Evolutionary conservation across 768 basidiomycete genomes (phyloP), one percentile per base, ranked within the genome.

Genomic region (Tricholoma saponaceum): DNA sequence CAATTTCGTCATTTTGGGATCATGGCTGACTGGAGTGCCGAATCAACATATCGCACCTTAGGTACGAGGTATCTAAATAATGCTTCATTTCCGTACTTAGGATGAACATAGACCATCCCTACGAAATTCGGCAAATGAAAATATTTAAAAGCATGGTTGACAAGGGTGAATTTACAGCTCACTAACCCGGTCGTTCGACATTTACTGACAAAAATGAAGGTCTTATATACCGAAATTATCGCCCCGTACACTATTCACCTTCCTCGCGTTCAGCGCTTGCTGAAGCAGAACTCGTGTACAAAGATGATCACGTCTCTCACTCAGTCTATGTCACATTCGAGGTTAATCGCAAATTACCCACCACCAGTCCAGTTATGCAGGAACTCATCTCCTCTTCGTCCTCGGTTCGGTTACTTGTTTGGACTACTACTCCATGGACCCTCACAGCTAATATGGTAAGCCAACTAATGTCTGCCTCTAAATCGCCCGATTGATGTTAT

Each of bases 361-460:
- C 55, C 56, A 59, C 61, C 35, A 65, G 61, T 35, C 53, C 58
- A 32, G 46, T 68, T 39, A 64, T 80, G 47, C 71, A 68, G 22
- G 57, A 73, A 14, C 57, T 78, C 14, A 53, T 80, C 6, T 61
- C 66, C 2, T 67, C 62, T 16, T 64, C 51, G 3, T 61, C 66
- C 12, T 68, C 71, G 2, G 70, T 87, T 10, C 78, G 79, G 26
- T 64, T 97, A 9, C 75, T 94, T 16, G 89, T 96, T 4, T 99
- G 96, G 96, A 98, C 96, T 2, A 98, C 96, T 3, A 98, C 96
- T 0, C 92, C 96, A 1, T 99, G 96, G 96, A 98, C 93, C 4
- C 74, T 98, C 49, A 93, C 91, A 5, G 92, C 93, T 1, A 98
- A 99, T 66, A 93, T 95, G 90, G 95, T 94, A 62, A 41, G 80